phyloP scores from a whole-genome alignment of 2,329 filamentous ascomycete species.

The Ophiostoma sp. region DNA sequence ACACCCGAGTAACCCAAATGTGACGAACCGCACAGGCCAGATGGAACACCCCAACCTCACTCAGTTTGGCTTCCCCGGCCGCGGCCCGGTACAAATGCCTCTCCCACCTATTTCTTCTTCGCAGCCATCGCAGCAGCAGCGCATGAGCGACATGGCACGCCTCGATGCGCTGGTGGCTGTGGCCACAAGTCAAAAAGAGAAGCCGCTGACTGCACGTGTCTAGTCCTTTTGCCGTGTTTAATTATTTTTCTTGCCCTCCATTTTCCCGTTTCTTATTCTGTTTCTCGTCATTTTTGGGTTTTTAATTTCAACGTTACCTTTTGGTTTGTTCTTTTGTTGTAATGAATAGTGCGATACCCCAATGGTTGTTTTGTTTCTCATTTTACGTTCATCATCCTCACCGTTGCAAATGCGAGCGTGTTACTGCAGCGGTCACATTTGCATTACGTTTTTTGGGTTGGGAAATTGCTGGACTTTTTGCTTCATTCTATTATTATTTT shows the following conservation, averaged over 20 bases:
- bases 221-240: not conserved
- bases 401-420: not conserved
- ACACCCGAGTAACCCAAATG: slow-evolving; percentile 4
- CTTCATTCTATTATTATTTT: slow-evolving; percentile 16
- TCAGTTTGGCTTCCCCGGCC: slow-evolving; percentile 26
- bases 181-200: slow-evolving; percentile 26
- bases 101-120: not conserved
- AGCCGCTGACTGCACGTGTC: not conserved
- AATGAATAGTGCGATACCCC: slow-evolving; percentile 15
- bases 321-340: slow-evolving; percentile 13
- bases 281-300: not conserved
- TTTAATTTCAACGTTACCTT: slow-evolving; percentile 22
- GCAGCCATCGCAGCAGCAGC: slow-evolving; percentile 16
- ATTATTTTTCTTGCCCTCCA: slow-evolving; percentile 20
- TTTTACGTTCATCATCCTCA: slow-evolving; percentile 4
- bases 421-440: not conserved
- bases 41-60: slow-evolving; percentile 51
- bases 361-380: slow-evolving; percentile 10
- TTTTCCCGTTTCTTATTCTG: not conserved
- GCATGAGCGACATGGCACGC: slow-evolving; percentile 17
- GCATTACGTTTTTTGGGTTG: not conserved
- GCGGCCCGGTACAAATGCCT: not conserved
- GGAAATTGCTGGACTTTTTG: slow-evolving; percentile 8
- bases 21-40: not conserved
- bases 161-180: slow-evolving; percentile 28